Base-by-base conservation (phyloP, 805 yeast genomes). In the Zygosaccharomyces bailii region DNA sequence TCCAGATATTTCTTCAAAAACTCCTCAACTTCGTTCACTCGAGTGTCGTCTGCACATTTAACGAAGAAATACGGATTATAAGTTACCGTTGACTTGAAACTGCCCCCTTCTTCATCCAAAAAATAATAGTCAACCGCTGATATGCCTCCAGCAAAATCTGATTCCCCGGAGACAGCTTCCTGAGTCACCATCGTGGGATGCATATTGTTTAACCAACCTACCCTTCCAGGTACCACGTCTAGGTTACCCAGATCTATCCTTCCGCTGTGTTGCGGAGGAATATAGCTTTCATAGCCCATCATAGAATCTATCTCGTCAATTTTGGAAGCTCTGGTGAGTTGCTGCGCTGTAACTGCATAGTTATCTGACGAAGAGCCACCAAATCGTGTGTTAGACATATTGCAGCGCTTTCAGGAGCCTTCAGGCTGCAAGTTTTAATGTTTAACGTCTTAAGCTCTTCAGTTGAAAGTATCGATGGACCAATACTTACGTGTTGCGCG, bases 41-140 rank as follows among this genome's bases (percentile, higher is more conserved):
- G 50, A 2, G 66, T 57, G 40, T 67, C 73, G 46, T 61, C 64
- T 4, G 76, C 70, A 51, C 87, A 79, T 2, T 79, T 73, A 8
- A 93, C 67, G 41, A 84, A 77, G 58, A 93, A 86, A 63, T 93
- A 93, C 0, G 99, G 99, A 54, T 87, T 89, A 60, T 78, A 86
- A 46, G 76, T 84, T 10, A 86, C 66, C 0, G 96, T 84, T 3
- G 89, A 82, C 61, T 91, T 93, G 71, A 95, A 93, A 34, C 86
- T 80, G 5, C 97, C 99, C 38, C 99, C 99, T 62, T 90, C 97
- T 57, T 87, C 96, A 62, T 90, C 98, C 5, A 93, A 67, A 55
- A 95, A 93, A 61, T 95, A 95, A 64, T 84, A 89, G 56, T 93
- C 97, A 2, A 91, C 96, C 2, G 91, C 99, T 0, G 96, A 78